These are phyloP conservation scores for Thielaviopsis euricoi DNA, from an alignment of 2,329 filamentous ascomycete species.

Conservation along the genomic window DNA sequence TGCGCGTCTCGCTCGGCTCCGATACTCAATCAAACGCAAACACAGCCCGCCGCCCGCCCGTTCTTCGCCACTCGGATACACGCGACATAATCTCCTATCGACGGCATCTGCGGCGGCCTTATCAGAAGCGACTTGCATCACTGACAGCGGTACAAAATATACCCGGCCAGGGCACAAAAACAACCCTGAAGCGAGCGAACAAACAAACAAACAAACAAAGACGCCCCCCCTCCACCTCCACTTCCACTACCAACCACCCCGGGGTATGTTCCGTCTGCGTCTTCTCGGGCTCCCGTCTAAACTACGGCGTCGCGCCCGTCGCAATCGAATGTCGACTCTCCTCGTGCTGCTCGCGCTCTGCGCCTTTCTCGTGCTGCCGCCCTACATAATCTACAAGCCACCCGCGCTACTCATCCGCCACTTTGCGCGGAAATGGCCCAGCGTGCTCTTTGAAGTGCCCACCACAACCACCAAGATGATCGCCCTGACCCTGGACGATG, in stretches of 20 bases:
- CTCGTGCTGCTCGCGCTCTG: conserved; percentile 23
- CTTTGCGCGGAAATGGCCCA: conserved; percentile 55
- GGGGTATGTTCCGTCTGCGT: conserved; percentile 22
- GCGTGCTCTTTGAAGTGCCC: conserved; percentile 58
- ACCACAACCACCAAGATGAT: conserved; percentile 47
- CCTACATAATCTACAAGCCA: conserved; percentile 69
- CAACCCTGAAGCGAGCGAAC: no score
- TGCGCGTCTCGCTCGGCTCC: no score
- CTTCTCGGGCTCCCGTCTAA: conserved; percentile 38
- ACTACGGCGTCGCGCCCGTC: conserved; percentile 39
- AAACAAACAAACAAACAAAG: no score
- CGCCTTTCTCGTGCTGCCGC: conserved; percentile 23
- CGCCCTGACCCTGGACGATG: conserved; percentile 77
- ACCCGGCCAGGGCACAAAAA: no score
- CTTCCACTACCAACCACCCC: not conserved
- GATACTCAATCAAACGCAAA: no score
- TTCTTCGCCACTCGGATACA: no score
- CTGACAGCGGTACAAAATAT: no score
- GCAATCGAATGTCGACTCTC: conserved; percentile 41
- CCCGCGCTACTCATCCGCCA: conserved; percentile 54
- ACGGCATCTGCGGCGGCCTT: no score
- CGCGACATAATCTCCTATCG: no score
- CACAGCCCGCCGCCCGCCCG: no score
- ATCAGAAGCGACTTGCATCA: no score
- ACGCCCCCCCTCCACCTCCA: no score